Evolutionary conservation across 2,329 filamentous ascomycete species (phyloP).

Genomic region (Didymellaceae sp.): DNA sequence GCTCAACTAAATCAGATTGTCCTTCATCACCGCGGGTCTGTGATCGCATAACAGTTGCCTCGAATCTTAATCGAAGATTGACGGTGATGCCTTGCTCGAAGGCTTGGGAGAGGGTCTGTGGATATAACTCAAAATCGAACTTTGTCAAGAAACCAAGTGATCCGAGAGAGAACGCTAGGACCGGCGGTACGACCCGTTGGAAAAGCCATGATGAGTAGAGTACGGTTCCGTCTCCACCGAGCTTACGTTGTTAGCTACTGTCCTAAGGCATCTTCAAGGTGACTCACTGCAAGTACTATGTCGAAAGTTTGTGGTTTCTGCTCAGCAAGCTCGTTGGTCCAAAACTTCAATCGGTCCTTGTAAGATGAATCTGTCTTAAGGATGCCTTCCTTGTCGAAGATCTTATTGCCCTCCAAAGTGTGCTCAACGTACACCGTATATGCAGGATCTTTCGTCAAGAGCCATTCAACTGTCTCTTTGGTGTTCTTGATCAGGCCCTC

Average conservation of each 20-base stretch:
- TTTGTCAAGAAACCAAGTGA: conserved; percentile 96
- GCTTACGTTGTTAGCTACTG: conserved; percentile 39
- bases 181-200: conserved; percentile 90
- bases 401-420: conserved; percentile 71
- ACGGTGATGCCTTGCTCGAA: conserved; percentile 88
- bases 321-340: conserved; percentile 80
- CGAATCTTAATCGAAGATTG: conserved; percentile 85
- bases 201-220: conserved; percentile 97
- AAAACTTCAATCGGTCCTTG: conserved; percentile 73
- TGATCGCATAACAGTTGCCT: conserved; percentile 90
- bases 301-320: conserved; percentile 86
- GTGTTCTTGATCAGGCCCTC: conserved; percentile 78
- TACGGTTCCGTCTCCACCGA: conserved; percentile 96
- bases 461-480: conserved; percentile 78
- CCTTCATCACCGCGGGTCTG: conserved; percentile 54
- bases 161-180: conserved; percentile 88
- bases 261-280: background rate
- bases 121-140: conserved; percentile 84
- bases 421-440: conserved; percentile 85
- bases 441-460: conserved; percentile 72
- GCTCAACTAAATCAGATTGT: conserved; percentile 70
- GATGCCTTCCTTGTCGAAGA: conserved; percentile 76
- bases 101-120: conserved; percentile 70
- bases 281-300: conserved; percentile 78
- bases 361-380: conserved; percentile 65